These are phyloP conservation scores for Apiospora hydei DNA, from an alignment of 2,329 filamentous ascomycete genomes.

Conservation along the genomic window DNA sequence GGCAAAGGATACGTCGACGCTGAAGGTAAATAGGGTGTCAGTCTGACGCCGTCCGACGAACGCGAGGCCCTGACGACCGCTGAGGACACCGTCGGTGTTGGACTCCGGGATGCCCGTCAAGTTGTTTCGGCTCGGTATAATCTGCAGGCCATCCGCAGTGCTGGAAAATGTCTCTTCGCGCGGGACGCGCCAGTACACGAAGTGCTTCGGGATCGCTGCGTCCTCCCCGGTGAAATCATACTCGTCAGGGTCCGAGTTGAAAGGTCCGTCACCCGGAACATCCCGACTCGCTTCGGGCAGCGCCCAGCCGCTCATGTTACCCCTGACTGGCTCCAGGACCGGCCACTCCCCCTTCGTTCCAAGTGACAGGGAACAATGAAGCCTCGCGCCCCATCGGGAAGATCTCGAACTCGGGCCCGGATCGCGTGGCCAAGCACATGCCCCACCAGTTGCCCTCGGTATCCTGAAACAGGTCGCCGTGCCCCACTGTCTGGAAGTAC, in stretches of 20 bases:
- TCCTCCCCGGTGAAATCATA: slow-evolving; percentile 24
- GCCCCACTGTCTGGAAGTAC: slow-evolving; percentile 43
- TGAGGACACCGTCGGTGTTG: slow-evolving; percentile 26
- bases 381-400: slow-evolving; percentile 62
- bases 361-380: slow-evolving; percentile 47
- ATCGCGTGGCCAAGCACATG: slow-evolving; percentile 43
- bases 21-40: slow-evolving; percentile 38
- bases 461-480: slow-evolving; percentile 44
- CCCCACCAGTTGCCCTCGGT: slow-evolving; percentile 54
- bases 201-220: slow-evolving; percentile 33
- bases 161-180: slow-evolving; percentile 30
- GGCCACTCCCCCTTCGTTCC: slow-evolving; percentile 56
- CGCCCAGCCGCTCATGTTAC: slow-evolving; percentile 49
- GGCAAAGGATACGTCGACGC: slow-evolving; percentile 36
- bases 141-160: slow-evolving; percentile 32
- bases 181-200: slow-evolving; percentile 40
- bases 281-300: slow-evolving; percentile 44
- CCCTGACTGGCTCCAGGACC: slow-evolving; percentile 47
- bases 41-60: slow-evolving; percentile 40
- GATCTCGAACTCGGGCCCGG: slow-evolving; percentile 45
- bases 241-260: slow-evolving; percentile 27
- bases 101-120: slow-evolving; percentile 29
- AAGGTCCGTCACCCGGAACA: slow-evolving; percentile 40
- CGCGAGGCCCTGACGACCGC: slow-evolving; percentile 31
- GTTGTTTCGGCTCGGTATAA: slow-evolving; percentile 33